Percentiles rank a stretch among this genome's conserved stretches.
Conservation (phyloP, 805 yeast species). For the Wickerhamia fluorescens region DNA sequence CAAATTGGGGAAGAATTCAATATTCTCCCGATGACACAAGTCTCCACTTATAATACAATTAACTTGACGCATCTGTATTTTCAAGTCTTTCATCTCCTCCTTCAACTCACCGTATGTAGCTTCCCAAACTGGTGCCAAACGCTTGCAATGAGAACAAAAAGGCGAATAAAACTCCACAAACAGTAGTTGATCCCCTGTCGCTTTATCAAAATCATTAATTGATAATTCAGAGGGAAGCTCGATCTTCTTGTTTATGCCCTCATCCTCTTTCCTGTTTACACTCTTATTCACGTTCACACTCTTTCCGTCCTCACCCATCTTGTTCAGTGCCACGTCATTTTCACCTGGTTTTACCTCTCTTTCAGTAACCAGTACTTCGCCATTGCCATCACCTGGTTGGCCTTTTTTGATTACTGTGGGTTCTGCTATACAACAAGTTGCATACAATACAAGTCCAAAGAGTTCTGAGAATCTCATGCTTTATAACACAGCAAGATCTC, state of each 20-base stretch:
- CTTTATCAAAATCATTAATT: constrained; percentile 41
- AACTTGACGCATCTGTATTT: constrained; percentile 63
- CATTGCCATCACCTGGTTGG: too few relatives aligned
- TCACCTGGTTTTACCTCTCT: too few relatives aligned
- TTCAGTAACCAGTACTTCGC: too few relatives aligned
- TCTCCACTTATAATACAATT: constrained; percentile 86
- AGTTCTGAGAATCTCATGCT: too few relatives aligned
- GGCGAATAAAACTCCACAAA: constrained; percentile 90
- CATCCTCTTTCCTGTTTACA: too few relatives aligned
- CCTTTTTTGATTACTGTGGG: too few relatives aligned
- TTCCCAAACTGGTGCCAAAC: constrained; percentile 79
- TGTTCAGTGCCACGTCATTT: too few relatives aligned
- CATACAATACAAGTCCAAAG: too few relatives aligned
- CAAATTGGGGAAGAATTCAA: constrained; percentile 63
- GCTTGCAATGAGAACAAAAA: constrained; percentile 75
- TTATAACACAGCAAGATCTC: too few relatives aligned
- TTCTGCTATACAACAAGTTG: too few relatives aligned
- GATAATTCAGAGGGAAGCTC: constrained; percentile 47
- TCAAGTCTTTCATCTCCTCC: constrained; percentile 36
- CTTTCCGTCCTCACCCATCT: too few relatives aligned
- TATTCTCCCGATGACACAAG: constrained; percentile 62
- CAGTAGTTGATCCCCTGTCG: constrained; percentile 49
- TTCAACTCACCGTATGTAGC: constrained; percentile 47
- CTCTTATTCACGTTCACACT: too few relatives aligned
- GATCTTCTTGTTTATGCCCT: constrained; percentile 1